Evolutionary conservation across 164 flowering plant genomes (phyloP), one percentile per base, ranked within the genome.

Genomic region (Aristolochia californica): DNA sequence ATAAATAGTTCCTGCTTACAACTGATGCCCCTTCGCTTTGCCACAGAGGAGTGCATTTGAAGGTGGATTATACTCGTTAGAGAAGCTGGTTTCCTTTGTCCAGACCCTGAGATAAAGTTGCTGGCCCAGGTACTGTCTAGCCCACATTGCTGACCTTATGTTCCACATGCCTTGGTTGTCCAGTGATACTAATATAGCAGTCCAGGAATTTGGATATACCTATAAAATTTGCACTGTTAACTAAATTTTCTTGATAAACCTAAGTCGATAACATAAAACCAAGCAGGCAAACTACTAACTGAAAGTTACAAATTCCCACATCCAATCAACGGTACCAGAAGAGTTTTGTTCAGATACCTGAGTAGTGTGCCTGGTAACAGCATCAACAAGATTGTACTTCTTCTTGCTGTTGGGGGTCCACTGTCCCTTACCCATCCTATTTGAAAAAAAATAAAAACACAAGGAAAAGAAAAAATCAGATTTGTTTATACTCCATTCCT

Each of bases 161-260:
- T 80, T 78, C 84, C 84, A 80, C 82, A 76, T 80, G 4, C 84
- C 84, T 66, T 80, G 75, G 73, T 80, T 80, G 71, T 80, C 84
- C 71, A 80, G 60, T 4, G 84, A 78, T 45, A 78, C 71, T 54
- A 70, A 61, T 40, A 80, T 78, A 7, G 79, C 55, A 4, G 79
- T 76, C 84, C 82, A 78, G 4, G 78, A 72, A 24, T 64, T 66
- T 11, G 80, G 84, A 60, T 76, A 80, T 2, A 78, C 84, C 84
- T 80, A n/a, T 45, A 61, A 48, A 17, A 27, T 34, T 43, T 43
- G 24, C 15, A 18, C 23, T 1, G 2, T 57, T 57, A 23, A 43
- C 28, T 17, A 26, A 55, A 3, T 5, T 8, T 17, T 17, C 18
- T 48, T 18, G 22, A 16, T 20, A 16, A n/a, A n/a, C n/a, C n/a